Base-by-base conservation (phyloP, 768 basidiomycete species). In the Boletus eberwhitei region DNA sequence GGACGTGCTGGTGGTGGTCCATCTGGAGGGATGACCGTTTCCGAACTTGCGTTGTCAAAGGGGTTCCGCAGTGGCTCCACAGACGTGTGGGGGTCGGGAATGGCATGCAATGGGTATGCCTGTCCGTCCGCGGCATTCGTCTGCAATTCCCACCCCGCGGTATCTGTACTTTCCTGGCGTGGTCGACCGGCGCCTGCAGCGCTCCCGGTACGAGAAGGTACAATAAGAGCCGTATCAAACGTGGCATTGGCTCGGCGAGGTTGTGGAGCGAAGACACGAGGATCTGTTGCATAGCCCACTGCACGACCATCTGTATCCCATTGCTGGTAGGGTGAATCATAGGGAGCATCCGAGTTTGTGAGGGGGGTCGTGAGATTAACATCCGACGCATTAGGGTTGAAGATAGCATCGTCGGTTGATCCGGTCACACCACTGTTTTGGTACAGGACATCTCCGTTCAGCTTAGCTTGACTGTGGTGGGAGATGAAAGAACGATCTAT, bases 301-400 rank as follows among this genome's bases (percentile, higher is more conserved):
- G 83, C 82, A 48, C 59, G 76, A 21, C 82, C 80, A 13, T 59
- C 57, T n/a, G 59, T 69, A 58, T 80, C 81, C 82, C 82, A 85
- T 64, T 74, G 74, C 63, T 83, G 82, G 59, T 75, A 70, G 13
- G 65, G 55, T 24, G 55, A 39, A 22, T 71, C 66, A n/a, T 73
- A 65, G 5, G 69, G 68, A 1, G 63, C 64, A 31, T 71, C 69
- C 35, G 69, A 76, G 19, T 19, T 53, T 1, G 64, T 21, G n/a
- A 61, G 48, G 4, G 66, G 58, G 6, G 54, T 52, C 14, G 64
- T 62, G 26, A 84, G 73, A 8, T 77, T 79, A 17, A 81, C 71
- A 5, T 76, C 72, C 14, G 77, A 78, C 7, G 57, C 54, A 40
- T 59, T 61, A 17, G 72, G 72, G 55, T 77, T 72, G 71, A 74